phyloP scores from a whole-genome alignment of 164 flowering plant genomes.

The Taxillus chinensis region DNA sequence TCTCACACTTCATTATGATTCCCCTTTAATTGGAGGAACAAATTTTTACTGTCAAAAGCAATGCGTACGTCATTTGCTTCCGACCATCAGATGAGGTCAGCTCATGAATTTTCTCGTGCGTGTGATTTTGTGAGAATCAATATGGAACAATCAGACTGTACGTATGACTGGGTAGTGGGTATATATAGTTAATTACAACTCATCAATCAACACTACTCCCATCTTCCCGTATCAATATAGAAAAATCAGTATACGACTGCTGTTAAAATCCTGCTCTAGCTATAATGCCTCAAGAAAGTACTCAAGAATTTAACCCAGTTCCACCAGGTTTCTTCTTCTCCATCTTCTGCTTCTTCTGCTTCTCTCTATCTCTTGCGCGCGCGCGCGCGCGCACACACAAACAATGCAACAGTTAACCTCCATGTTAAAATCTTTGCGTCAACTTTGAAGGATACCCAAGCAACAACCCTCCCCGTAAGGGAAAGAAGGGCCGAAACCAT shows the following conservation, averaged over 20 bases:
- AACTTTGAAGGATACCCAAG: conserved; percentile 25
- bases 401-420: not conserved
- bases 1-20: no score
- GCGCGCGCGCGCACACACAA: not conserved
- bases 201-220: not conserved
- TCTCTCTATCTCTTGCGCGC: not conserved
- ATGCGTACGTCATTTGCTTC: no score
- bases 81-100: no score
- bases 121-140: not conserved
- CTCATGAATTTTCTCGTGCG: no score
- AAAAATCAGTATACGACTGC: not conserved
- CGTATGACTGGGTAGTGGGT: not conserved
- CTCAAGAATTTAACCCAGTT: conserved; percentile 11
- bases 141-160: not conserved
- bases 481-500: conserved; percentile 14
- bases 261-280: not conserved
- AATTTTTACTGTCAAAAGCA: no score
- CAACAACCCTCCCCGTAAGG: conserved; percentile 11
- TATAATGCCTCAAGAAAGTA: conserved; percentile 6
- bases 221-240: not conserved
- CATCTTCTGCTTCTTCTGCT: conserved; percentile 8
- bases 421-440: not conserved
- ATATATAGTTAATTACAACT: not conserved
- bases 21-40: no score
- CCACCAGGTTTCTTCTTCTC: conserved; percentile 13